A percentile compares a stretch with the other conserved stretches of the same genome.
Evolutionary conservation across 139 green algal genomes (phyloP).

Genomic region (Eudorina sp.): DNA sequence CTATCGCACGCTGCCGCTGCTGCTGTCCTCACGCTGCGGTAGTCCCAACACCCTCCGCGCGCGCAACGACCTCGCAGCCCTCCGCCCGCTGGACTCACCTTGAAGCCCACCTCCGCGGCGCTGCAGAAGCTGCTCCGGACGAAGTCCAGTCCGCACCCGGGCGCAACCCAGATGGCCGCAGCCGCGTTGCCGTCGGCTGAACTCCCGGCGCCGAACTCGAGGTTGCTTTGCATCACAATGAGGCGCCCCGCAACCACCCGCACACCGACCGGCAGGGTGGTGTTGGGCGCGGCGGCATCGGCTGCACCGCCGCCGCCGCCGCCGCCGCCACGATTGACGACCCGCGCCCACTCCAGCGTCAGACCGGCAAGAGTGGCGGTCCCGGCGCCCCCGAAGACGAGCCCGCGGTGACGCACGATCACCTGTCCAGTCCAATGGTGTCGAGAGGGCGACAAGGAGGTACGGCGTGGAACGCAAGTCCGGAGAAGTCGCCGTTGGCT

Average conservation of each 20-base stretch:
- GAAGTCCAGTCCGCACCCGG: not conserved
- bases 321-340: not conserved
- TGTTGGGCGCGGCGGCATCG: not conserved
- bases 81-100: not conserved
- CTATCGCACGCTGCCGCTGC: not conserved
- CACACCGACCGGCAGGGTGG: not conserved
- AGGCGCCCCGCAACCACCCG: not conserved
- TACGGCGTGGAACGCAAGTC: too few relatives aligned
- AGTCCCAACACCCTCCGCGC: too few relatives aligned
- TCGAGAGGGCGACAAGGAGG: too few relatives aligned
- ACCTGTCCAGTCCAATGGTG: too few relatives aligned
- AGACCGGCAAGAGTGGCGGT: not conserved
- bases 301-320: not conserved
- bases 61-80: not conserved
- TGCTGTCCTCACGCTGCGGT: too few relatives aligned
- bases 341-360: not conserved
- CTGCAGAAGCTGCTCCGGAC: not conserved
- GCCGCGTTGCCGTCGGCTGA: not conserved
- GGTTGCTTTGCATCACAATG: not conserved
- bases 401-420: not conserved
- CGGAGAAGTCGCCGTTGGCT: too few relatives aligned
- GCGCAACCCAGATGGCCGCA: slow-evolving; percentile 22
- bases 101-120: not conserved
- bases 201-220: not conserved
- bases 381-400: not conserved